Evolutionary conservation across 1,284 basidiomycete genomes (phyloP), one percentile per base, ranked within the genome.

Genomic region (Coriolopsis trogii): DNA sequence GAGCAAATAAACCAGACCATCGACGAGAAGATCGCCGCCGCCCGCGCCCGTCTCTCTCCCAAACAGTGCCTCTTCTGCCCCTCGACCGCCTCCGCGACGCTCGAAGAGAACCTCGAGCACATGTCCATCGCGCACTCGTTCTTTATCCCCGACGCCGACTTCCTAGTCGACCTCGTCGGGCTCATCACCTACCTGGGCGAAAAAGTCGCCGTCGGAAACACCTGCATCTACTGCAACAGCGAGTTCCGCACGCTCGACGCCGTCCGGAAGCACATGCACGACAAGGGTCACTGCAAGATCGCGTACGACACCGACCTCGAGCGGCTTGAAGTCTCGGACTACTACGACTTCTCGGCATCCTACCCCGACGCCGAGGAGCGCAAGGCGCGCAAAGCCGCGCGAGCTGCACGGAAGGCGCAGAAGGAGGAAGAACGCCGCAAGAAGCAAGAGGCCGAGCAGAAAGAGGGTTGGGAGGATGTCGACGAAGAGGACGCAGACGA

Each of bases 281-380:
- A 95, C 75, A 98, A 97, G 73, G 81, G 81, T 36, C 97, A 99
- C 65, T 98, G 95, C 81, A 98, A 98, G 73, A 84, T 99, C 55
- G 91, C 93, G 0, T 99, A 98, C 69, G 91, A 94, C 48, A 75
- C 79, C 1, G 86, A 91, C 61, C 71, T 78, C 37, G 93, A 98
- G 63, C 81, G 86, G 41, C 80, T 96, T 40, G 95, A 98, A 65
- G 63, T 97, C 6, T 91, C 94, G 0, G 96, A 98, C 63, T 98
- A 82, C 68, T 99, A 98, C 73, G 93, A 98, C 70, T 99, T 96
- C 69, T 81, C 85, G 0, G 73, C 80, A 2, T 92, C 88, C 16
- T 95, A 95, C 65, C 87, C 89, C 0, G 80, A 84, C 49, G 78
- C 75, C 7, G 69, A 73, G 25, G 69, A 74, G 28, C 60, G 69